A percentile compares a stretch with the other conserved stretches of the same genome.
These are phyloP conservation scores for Notholithocarpus densiflorus DNA, from an alignment of 306 rosid genomes.

Conservation along the genomic window DNA sequence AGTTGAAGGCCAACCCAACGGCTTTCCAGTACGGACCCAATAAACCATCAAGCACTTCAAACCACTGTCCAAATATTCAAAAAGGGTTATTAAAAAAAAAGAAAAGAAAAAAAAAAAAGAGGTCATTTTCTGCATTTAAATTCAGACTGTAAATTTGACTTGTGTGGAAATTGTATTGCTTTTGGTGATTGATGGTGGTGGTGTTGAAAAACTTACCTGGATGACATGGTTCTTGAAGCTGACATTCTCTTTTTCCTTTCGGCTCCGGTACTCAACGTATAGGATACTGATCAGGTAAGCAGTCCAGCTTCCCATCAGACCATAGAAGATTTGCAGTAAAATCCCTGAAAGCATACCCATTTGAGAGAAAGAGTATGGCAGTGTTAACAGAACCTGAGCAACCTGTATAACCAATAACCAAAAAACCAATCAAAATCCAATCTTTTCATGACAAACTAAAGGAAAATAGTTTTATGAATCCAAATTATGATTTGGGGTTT, in stretches of 20 bases:
- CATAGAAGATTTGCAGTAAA: constrained; percentile 76
- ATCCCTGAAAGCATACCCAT: constrained; percentile 84
- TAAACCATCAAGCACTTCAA: constrained; percentile 88
- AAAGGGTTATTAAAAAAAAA: background rate
- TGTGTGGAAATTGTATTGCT: background rate
- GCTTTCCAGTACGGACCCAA: constrained; percentile 95
- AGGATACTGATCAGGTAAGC: constrained; percentile 91
- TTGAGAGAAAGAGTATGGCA: constrained; percentile 89
- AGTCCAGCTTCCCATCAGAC: constrained; percentile 94
- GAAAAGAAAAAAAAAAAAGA: background rate
- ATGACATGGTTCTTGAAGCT: constrained; percentile 96
- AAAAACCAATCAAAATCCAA: background rate
- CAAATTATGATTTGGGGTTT: constrained; percentile 5
- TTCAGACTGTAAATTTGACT: background rate
- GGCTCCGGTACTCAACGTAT: constrained; percentile 76
- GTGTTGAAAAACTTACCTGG: constrained; percentile 50
- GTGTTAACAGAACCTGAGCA: constrained; percentile 88
- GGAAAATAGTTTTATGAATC: constrained; percentile 2
- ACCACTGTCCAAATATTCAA: constrained; percentile 57
- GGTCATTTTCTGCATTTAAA: background rate
- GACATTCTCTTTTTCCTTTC: constrained; percentile 86
- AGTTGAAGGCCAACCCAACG: constrained; percentile 82
- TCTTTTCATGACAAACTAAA: background rate
- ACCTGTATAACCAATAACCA: constrained; percentile 47
- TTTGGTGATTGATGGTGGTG: background rate